These are phyloP conservation scores for Fusarium oxysporum DNA, from an alignment of 2,329 filamentous ascomycete genomes.

Conservation along the genomic window DNA sequence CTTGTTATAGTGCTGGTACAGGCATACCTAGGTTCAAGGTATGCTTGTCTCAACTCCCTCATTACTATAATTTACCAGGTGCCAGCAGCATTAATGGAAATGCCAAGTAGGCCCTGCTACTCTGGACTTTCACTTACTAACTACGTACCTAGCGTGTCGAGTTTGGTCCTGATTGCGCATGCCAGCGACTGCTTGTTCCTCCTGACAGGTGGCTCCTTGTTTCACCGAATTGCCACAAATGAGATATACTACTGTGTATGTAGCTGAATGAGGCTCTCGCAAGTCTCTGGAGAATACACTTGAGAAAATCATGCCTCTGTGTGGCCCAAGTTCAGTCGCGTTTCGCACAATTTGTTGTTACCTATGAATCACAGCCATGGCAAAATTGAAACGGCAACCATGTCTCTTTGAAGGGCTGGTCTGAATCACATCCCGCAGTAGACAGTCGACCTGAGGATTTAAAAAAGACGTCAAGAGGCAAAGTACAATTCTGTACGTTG, in stretches of 20 bases:
- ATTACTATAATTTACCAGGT: constrained; percentile 39
- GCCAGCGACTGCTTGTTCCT: constrained; percentile 17
- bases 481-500: constrained; percentile 6
- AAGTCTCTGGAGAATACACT: neutral
- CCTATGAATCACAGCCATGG: constrained; percentile 18
- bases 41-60: constrained; percentile 44
- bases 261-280: constrained; percentile 28
- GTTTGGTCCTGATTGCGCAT: constrained; percentile 17
- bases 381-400: constrained; percentile 33
- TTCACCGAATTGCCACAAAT: constrained; percentile 5
- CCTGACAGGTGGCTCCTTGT: constrained; percentile 7
- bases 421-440: constrained; percentile 26
- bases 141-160: neutral
- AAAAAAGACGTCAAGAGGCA: constrained; percentile 20
- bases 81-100: constrained; percentile 10
- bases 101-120: constrained; percentile 7
- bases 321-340: neutral
- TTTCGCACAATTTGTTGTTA: constrained; percentile 7
- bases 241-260: constrained; percentile 1
- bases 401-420: constrained; percentile 31
- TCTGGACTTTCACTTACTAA: constrained; percentile 7
- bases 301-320: neutral
- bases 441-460: constrained; percentile 27
- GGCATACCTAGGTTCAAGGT: neutral
- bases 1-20: neutral